Evolutionary conservation across 257 asterid genomes (phyloP).

Genomic region (Verbascum thapsus): DNA sequence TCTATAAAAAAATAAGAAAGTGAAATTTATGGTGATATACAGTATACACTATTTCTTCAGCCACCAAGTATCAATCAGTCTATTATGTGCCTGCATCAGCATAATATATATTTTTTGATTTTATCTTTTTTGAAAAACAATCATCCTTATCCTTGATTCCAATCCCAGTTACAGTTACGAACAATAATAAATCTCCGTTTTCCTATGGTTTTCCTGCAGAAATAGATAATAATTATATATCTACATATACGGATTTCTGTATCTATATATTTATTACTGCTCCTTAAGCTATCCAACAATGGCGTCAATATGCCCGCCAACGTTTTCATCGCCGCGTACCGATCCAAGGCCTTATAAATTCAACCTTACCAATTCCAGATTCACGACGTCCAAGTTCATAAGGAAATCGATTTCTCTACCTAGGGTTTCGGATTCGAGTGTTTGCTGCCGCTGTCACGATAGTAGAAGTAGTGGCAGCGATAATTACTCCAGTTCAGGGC

Average conservation of each 20-base stretch:
- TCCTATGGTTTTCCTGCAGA: not conserved
- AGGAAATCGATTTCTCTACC: slow-evolving; percentile 36
- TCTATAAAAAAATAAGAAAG: too few relatives aligned
- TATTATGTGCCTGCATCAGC: slow-evolving; percentile 29
- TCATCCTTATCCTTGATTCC: slow-evolving; percentile 38
- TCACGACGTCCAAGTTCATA: slow-evolving; percentile 38
- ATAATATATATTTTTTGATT: slow-evolving; percentile 9
- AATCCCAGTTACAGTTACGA: not conserved
- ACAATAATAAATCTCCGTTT: not conserved
- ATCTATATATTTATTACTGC: not conserved
- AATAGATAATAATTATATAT: too few relatives aligned
- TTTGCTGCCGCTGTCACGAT: slow-evolving; percentile 78
- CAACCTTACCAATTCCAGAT: slow-evolving; percentile 39
- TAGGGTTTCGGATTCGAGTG: slow-evolving; percentile 47
- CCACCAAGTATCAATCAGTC: too few relatives aligned
- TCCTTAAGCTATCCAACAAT: slow-evolving; percentile 39
- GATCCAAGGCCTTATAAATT: slow-evolving; percentile 42
- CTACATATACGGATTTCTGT: not conserved
- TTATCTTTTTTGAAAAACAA: not conserved
- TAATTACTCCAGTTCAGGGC: slow-evolving; percentile 38
- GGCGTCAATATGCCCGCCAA: slow-evolving; percentile 72
- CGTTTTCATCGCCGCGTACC: slow-evolving; percentile 50
- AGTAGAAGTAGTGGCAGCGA: slow-evolving; percentile 41
- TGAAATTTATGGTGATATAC: too few relatives aligned
- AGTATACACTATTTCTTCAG: too few relatives aligned